A percentile compares a stretch with the other conserved stretches of the same genome.
phyloP scores from a whole-genome alignment of 192 early-diverging fungal genomes.

The Dissophora ornata region DNA sequence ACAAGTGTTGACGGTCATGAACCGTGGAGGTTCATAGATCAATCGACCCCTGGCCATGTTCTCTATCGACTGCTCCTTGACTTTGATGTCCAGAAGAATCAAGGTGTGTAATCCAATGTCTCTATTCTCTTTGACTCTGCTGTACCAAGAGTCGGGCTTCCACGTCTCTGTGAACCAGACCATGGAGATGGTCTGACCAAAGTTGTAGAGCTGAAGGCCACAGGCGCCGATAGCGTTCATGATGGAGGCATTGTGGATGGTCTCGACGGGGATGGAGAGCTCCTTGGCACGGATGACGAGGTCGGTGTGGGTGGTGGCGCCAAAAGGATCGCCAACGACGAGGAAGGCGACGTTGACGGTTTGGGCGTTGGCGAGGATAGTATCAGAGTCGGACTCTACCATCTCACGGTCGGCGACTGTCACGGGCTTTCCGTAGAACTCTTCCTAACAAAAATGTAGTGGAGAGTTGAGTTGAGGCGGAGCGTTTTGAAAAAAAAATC shows the following conservation, averaged over 20 bases:
- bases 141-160: slow-evolving; percentile 97
- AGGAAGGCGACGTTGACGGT: slow-evolving; percentile 92
- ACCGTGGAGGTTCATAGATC: slow-evolving; percentile 98
- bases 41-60: slow-evolving; percentile 92
- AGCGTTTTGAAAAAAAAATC: too few species aligned
- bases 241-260: slow-evolving; percentile 99
- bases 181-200: slow-evolving; percentile 98
- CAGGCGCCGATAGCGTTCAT: slow-evolving; percentile 98
- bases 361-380: slow-evolving; percentile 90
- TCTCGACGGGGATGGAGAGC: slow-evolving; percentile 82
- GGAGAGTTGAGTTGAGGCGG: too few species aligned
- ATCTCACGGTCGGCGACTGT: slow-evolving; percentile 96
- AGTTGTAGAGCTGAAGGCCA: slow-evolving; percentile 97
- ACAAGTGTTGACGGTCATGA: slow-evolving; percentile 96
- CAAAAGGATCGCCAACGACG: slow-evolving; percentile 97
- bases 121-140: slow-evolving; percentile 89
- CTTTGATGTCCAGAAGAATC: slow-evolving; percentile 96
- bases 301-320: slow-evolving; percentile 98
- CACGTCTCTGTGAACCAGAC: slow-evolving; percentile 97
- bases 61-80: slow-evolving; percentile 96
- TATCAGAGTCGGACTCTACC: slow-evolving; percentile 92
- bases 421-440: slow-evolving; percentile 87
- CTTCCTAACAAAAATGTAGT: slow-evolving; percentile 66
- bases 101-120: slow-evolving; percentile 91
- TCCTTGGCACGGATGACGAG: slow-evolving; percentile 94